Base-by-base conservation (phyloP, 2,329 filamentous ascomycete genomes). In the Nothopassalora personata region DNA sequence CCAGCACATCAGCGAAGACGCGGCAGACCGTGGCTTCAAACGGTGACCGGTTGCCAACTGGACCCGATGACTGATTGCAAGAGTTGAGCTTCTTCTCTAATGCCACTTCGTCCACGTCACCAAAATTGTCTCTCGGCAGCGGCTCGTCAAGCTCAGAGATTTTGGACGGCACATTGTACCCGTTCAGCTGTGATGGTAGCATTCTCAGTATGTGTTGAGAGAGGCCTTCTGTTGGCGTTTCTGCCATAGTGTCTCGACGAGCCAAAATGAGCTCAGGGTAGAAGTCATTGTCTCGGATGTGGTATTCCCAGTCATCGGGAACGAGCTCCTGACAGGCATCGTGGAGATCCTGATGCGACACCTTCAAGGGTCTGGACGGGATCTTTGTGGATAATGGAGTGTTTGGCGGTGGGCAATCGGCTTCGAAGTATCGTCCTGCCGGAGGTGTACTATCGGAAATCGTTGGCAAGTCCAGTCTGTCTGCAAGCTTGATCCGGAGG, bases 401-500 rank as follows among this genome's bases (percentile, higher is more conserved):
- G 56, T 83, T 80, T 1, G 74, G 69, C 2, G 76, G 74, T 0
- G 81, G 81, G 58, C 80, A 83, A 4, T 66, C 64, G 0, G 79
- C 81, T 56, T 82, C 75, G 69, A 75, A 81, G 60, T 84, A 80
- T n/a, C 79, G 74, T 4, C 74, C 68, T 0, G 76, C 68, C 54
- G 78, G 75, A 1, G 74, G 72, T 4, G 74, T 79, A 5, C 74
- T 70, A 30, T 83, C 79, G 0, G 75, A 77, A 9, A 83, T 61
- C 1, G 75, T 71, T 0, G 75, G 72, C 15, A 84, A 64, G 2
- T 70, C 67, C 4, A 84, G 70, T 3, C 82, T 74, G 56, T 83
- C 75, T 0, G 74, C 77, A 4, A 85, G 71, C 61, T 75, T 79
- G 65, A 83, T 81, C 2, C 82, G 77, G 23, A 83, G 70, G n/a